Evolutionary conservation across 2,329 filamentous ascomycete genomes (phyloP).

Genomic region (Trichophaea hybrida): DNA sequence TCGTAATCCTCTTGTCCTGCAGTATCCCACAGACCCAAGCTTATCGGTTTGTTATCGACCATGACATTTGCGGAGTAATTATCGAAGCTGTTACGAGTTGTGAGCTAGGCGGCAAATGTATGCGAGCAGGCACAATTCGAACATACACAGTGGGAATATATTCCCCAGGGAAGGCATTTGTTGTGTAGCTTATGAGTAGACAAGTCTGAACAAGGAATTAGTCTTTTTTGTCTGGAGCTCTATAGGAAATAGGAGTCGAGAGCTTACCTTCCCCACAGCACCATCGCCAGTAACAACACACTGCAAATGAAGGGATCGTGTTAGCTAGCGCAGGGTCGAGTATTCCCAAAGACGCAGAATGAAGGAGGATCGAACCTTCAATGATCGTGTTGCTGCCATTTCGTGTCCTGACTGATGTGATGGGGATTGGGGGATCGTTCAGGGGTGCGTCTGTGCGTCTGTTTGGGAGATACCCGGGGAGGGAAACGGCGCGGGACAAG

Average conservation of each 20-base stretch:
- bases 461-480: not conserved
- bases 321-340: constrained; percentile 28
- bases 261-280: constrained; percentile 87
- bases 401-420: not conserved
- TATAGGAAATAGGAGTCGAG: constrained; percentile 14
- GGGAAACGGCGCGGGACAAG: not conserved
- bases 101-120: not conserved
- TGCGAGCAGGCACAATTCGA: not conserved
- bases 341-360: constrained; percentile 16
- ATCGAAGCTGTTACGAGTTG: constrained; percentile 56
- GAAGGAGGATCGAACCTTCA: constrained; percentile 53
- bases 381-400: constrained; percentile 52
- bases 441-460: not conserved
- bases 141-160: constrained; percentile 96
- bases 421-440: not conserved
- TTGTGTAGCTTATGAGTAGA: constrained; percentile 97
- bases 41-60: constrained; percentile 97
- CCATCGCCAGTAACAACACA: constrained; percentile 98
- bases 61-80: constrained; percentile 99
- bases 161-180: constrained; percentile 98
- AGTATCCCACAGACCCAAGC: constrained; percentile 94
- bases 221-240: constrained; percentile 24
- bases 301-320: constrained; percentile 38
- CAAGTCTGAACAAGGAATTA: constrained; percentile 56
- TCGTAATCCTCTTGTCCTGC: constrained; percentile 98